Conservation (phyloP, 2,329 filamentous ascomycete genomes). For the Xylariales sp. region DNA sequence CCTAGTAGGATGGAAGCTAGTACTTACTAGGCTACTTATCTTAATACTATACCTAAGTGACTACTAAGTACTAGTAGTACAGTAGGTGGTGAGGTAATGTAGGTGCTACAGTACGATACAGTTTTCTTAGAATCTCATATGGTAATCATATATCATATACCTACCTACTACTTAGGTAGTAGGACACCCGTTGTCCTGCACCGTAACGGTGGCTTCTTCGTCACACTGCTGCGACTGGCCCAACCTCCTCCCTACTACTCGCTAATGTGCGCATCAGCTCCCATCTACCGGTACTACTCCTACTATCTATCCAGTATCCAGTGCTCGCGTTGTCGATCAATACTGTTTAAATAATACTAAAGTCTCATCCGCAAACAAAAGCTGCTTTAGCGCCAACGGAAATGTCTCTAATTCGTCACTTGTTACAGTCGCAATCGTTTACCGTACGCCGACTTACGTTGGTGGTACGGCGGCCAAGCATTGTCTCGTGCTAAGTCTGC, state of each 20-base stretch:
- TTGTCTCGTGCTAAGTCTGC: slow-evolving; percentile 1
- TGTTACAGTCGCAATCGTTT: slow-evolving; percentile 28
- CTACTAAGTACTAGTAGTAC: not conserved
- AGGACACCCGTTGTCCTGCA: not conserved
- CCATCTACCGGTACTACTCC: not conserved
- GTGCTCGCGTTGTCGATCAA: slow-evolving; percentile 23
- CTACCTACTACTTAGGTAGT: too few species aligned
- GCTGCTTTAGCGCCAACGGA: slow-evolving; percentile 30
- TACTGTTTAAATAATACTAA: slow-evolving; percentile 1
- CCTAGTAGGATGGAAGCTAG: too few species aligned
- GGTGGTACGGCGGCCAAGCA: slow-evolving; percentile 5
- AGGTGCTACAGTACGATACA: not conserved
- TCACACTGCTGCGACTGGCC: slow-evolving; percentile 20
- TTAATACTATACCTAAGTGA: too few species aligned
- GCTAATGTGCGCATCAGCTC: slow-evolving; percentile 1
- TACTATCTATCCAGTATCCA: not conserved
- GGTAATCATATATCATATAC: too few species aligned
- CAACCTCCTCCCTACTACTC: slow-evolving; percentile 17
- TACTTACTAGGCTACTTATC: too few species aligned
- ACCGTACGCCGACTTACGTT: not conserved
- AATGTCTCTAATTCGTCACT: slow-evolving; percentile 24
- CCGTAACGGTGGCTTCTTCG: slow-evolving; percentile 7
- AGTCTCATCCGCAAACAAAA: slow-evolving; percentile 24
- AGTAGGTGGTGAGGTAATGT: not conserved
- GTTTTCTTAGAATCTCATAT: too few species aligned